Conservation (phyloP, 176 grass and related monocot species). For the Rhynchospora tenuis region DNA sequence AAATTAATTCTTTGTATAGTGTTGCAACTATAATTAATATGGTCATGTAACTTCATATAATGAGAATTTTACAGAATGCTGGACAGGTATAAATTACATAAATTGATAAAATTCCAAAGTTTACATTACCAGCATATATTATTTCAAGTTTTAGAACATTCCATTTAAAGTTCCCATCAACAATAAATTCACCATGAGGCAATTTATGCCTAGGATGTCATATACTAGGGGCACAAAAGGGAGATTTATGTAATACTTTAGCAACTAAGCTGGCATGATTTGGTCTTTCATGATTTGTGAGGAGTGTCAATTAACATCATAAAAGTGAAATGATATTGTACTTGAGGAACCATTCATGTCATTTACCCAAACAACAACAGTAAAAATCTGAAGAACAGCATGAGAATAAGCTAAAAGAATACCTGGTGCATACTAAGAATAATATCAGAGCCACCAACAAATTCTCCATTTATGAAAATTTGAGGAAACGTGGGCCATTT, state of each 20-base stretch:
- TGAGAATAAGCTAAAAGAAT: neutral
- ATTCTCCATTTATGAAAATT: conserved; percentile 96
- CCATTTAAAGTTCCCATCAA: neutral
- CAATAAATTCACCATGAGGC: neutral
- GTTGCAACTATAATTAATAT: neutral
- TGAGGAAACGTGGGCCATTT: conserved; percentile 96
- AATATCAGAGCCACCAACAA: conserved; percentile 92
- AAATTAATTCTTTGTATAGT: neutral
- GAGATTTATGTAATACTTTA: neutral
- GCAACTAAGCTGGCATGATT: neutral
- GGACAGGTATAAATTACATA: neutral
- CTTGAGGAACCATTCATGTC: neutral
- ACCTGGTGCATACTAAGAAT: conserved; percentile 95
- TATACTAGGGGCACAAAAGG: neutral
- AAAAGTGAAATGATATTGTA: neutral
- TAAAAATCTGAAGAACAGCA: neutral
- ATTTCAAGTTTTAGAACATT: neutral
- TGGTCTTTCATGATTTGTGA: neutral
- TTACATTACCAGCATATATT: neutral
- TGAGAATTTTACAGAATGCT: neutral
- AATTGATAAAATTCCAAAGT: neutral
- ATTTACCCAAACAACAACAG: neutral
- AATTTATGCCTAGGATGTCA: neutral
- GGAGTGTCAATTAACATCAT: neutral
- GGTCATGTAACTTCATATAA: neutral